Evolutionary conservation across 1,284 basidiomycete species (phyloP).

Genomic region (Wolfiporia cocos): DNA sequence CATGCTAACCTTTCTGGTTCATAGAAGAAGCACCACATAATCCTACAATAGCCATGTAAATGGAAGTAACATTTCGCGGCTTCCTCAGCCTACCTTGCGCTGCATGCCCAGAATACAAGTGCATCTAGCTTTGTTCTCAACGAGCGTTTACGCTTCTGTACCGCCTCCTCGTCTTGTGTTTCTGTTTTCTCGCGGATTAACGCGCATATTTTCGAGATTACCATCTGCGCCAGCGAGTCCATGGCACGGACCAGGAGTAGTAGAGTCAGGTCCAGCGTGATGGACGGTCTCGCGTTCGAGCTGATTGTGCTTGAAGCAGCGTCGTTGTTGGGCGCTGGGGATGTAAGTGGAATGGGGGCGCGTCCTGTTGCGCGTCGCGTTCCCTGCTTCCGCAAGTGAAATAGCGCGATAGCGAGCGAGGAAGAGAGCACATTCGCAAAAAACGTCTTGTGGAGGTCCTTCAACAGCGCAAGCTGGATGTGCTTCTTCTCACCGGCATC

Average conservation of each 20-base stretch:
- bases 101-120: constrained; percentile 67
- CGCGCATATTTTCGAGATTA: constrained; percentile 33
- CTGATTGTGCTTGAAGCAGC: constrained; percentile 4
- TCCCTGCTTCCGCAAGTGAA: too few species aligned
- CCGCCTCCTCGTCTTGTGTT: constrained; percentile 7
- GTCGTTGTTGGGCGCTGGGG: background rate
- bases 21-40: constrained; percentile 85
- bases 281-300: constrained; percentile 29
- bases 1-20: constrained; percentile 51
- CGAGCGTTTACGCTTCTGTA: constrained; percentile 17
- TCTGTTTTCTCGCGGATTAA: constrained; percentile 15
- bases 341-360: background rate
- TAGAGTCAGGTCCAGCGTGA: constrained; percentile 63
- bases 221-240: constrained; percentile 50
- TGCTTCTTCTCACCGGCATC: background rate
- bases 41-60: constrained; percentile 33
- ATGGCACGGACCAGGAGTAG: constrained; percentile 65
- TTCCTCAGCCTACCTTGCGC: constrained; percentile 48
- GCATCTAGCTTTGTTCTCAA: constrained; percentile 50
- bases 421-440: constrained; percentile 52
- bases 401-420: constrained; percentile 45
- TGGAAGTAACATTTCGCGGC: background rate
- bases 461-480: constrained; percentile 17
- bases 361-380: too few species aligned
- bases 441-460: constrained; percentile 44